These are phyloP conservation scores for Desmodesmus armatus DNA, from an alignment of 139 green algal genomes.

Conservation along the genomic window DNA sequence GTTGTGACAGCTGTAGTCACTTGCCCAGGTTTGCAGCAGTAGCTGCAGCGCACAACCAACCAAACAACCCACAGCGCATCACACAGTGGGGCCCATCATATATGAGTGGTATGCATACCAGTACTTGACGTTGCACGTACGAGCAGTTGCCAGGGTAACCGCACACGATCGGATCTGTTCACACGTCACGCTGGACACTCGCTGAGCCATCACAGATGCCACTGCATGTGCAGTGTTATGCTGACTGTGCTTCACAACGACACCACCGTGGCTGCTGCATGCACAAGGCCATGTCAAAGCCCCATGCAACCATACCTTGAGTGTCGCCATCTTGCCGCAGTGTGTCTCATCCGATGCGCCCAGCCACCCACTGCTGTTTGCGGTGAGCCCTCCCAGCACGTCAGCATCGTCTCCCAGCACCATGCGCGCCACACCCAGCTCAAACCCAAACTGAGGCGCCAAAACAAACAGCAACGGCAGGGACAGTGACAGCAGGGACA, in stretches of 20 bases:
- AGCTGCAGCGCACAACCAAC: too few relatives aligned
- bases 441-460: background rate
- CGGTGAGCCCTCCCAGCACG: constrained; percentile 49
- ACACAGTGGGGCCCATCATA: too few relatives aligned
- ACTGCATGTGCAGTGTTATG: too few relatives aligned
- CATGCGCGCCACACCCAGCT: background rate
- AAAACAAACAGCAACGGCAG: background rate
- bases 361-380: constrained; percentile 27
- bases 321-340: constrained; percentile 30
- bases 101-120: too few relatives aligned
- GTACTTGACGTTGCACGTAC: too few relatives aligned
- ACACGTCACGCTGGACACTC: too few relatives aligned
- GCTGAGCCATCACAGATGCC: too few relatives aligned
- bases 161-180: too few relatives aligned
- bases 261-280: background rate
- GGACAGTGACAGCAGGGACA: background rate
- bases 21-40: constrained; percentile 14
- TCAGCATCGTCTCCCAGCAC: constrained; percentile 67
- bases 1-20: background rate
- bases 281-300: background rate
- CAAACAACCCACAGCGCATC: too few relatives aligned
- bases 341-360: constrained; percentile 17
- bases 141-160: too few relatives aligned
- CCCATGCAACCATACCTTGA: background rate
- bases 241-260: background rate